A percentile compares a stretch with the other conserved stretches of the same genome.
phyloP scores from a whole-genome alignment of 106 monocot genomes.

The Dactylorhiza incarnata region DNA sequence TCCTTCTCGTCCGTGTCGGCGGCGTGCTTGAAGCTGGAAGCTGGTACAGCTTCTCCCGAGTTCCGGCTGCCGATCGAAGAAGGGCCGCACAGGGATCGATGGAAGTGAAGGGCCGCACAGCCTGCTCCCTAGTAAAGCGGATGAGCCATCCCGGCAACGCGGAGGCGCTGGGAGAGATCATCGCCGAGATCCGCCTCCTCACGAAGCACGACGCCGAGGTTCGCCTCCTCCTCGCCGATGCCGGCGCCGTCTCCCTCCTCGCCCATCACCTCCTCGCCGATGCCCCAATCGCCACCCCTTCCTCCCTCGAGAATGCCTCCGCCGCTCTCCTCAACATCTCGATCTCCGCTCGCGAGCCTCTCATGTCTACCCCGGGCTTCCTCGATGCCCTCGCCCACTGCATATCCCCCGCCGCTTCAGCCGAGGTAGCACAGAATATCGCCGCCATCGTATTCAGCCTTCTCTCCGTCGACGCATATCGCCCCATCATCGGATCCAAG shows the following conservation, averaged over 20 bases:
- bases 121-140: conserved; percentile 27
- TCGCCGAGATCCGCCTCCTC: conserved; percentile 49
- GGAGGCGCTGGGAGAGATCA: conserved; percentile 6
- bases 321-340: conserved; percentile 77
- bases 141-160: conserved; percentile 18
- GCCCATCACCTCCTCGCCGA: conserved; percentile 19
- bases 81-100: conserved; percentile 7
- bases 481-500: conserved; percentile 24
- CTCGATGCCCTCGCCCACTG: conserved; percentile 48
- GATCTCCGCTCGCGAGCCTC: conserved; percentile 39
- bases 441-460: conserved; percentile 72
- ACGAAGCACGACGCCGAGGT: conserved; percentile 50
- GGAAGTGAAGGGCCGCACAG: conserved; percentile 50
- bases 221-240: conserved; percentile 47
- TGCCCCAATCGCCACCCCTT: not conserved
- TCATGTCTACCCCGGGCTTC: conserved; percentile 63
- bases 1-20: no score
- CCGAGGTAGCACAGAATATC: conserved; percentile 40
- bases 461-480: conserved; percentile 55
- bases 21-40: no score
- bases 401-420: conserved; percentile 16
- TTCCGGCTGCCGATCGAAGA: no score
- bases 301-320: conserved; percentile 35
- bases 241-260: conserved; percentile 58
- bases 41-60: no score